Conservation (phyloP, 176 grass and related monocot species). For the Aegilops sharonensis region DNA sequence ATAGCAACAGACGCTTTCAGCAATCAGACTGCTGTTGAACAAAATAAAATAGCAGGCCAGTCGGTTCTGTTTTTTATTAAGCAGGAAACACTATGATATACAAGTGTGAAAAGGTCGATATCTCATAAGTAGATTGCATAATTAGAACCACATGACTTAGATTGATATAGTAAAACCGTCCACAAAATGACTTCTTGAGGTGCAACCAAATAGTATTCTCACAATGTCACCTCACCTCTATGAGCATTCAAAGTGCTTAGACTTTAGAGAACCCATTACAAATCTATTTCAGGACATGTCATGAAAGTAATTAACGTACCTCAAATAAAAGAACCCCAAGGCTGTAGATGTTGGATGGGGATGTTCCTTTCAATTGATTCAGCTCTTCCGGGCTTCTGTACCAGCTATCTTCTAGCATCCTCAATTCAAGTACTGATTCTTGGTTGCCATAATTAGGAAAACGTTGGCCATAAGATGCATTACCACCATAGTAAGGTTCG, state of each 20-base stretch:
- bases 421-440: conserved; percentile 40
- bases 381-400: conserved; percentile 85
- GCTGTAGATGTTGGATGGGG: conserved; percentile 77
- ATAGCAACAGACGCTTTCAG: conserved; percentile 23
- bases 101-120: not conserved
- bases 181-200: not conserved
- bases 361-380: conserved; percentile 34
- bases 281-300: not conserved
- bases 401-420: conserved; percentile 84
- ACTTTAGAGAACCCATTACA: conserved; percentile 17
- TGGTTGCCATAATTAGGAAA: conserved; percentile 37
- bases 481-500: conserved; percentile 17
- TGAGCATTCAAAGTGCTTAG: conserved; percentile 3
- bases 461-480: conserved; percentile 9
- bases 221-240: conserved; percentile 1
- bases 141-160: not conserved
- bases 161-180: not conserved
- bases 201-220: conserved; percentile 4
- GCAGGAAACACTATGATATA: conserved; percentile 13
- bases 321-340: conserved; percentile 98
- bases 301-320: conserved; percentile 47
- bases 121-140: conserved; percentile 8
- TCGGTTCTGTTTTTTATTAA: not conserved
- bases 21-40: conserved; percentile 6
- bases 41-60: not conserved